Base-by-base conservation (phyloP, 2,329 filamentous ascomycete species). In the Colletotrichum sp. region DNA sequence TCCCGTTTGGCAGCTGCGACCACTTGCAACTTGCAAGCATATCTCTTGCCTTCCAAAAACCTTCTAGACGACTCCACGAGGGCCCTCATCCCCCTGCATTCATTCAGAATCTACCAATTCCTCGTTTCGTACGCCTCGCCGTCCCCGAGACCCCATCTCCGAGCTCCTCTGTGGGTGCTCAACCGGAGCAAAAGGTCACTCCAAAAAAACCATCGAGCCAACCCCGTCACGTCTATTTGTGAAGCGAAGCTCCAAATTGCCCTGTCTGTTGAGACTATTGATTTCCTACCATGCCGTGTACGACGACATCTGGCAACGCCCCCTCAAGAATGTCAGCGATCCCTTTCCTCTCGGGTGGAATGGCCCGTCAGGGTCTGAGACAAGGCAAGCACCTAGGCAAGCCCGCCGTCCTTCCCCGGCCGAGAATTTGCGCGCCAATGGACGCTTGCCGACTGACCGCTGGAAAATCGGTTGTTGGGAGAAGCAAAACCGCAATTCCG, bases 41-140 rank as follows among this genome's bases (percentile, higher is more conserved):
- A 22, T 68, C 65, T 64, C 26, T 64, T 34, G 62, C 69, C 70
- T 72, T 72, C 62, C 63, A 68, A 24, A 59, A 30, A 48, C n/a
- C 73, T 73, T 68, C 70, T 65, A 68, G 63, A 68, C 70, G 64
- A 65, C 44, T 65, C 70, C 69, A 73, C 39, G 73, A 72, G 30
- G 7, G 62, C 44, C 44, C 44, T 24, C 57, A 59, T 65, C 15
- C 70, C 59, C 68, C 60, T 65, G 57, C 32, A 68, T 32, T 68
- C 64, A 75, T 52, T 22, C 44, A 52, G n/a, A 67, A 30, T 36
- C 39, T 71, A 32, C 44, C 69, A 52, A 44, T 39, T 36, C 55
- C 55, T 36, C 63, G 30, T 68, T 39, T 68, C 63, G 63, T 44
- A 24, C 63, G 28, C 24, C 22, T 71, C 60, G 60, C 36, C 68